Conservation (phyloP, 805 yeast species). For the Candida boleticola region DNA sequence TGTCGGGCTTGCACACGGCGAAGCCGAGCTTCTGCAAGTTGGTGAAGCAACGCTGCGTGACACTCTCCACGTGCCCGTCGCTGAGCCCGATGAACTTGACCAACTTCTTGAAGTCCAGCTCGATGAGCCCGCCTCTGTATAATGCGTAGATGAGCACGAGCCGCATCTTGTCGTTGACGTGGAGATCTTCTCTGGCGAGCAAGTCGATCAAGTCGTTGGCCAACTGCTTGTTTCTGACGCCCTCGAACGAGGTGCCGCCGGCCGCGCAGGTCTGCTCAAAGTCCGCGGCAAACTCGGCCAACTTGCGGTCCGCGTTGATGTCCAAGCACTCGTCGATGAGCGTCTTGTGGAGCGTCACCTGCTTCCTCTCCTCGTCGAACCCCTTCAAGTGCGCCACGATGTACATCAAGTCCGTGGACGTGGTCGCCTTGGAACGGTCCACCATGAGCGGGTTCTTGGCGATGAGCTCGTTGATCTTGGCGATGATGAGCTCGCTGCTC, state of each 20-base stretch:
- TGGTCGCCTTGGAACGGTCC: conserved; percentile 61
- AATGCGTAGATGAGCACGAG: conserved; percentile 71
- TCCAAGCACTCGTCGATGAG: conserved; percentile 65
- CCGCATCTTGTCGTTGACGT: conserved; percentile 68
- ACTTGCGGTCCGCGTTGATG: conserved; percentile 52
- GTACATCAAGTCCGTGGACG: conserved; percentile 69
- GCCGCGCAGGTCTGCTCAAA: conserved; percentile 82
- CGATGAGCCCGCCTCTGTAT: conserved; percentile 78
- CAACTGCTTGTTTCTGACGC: conserved; percentile 55
- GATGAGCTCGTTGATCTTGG: conserved; percentile 61
- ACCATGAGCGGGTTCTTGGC: conserved; percentile 74
- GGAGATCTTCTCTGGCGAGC: conserved; percentile 48
- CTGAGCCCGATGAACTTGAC: conserved; percentile 50
- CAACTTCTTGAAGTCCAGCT: conserved; percentile 69
- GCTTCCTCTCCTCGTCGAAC: conserved; percentile 64
- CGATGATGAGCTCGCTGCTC: conserved; percentile 59
- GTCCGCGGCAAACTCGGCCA: conserved; percentile 71
- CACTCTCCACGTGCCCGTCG: conserved; percentile 48
- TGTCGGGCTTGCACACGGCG: conserved; percentile 45
- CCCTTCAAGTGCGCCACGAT: conserved; percentile 71
- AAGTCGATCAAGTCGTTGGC: conserved; percentile 60
- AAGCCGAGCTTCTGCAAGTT: conserved; percentile 53
- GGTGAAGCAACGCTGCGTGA: conserved; percentile 51
- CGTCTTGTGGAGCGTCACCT: conserved; percentile 57
- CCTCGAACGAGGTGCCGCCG: conserved; percentile 67